These are phyloP conservation scores for Aspergillus pseudoglaucus DNA, from an alignment of 2,329 filamentous ascomycete species.

Conservation along the genomic window DNA sequence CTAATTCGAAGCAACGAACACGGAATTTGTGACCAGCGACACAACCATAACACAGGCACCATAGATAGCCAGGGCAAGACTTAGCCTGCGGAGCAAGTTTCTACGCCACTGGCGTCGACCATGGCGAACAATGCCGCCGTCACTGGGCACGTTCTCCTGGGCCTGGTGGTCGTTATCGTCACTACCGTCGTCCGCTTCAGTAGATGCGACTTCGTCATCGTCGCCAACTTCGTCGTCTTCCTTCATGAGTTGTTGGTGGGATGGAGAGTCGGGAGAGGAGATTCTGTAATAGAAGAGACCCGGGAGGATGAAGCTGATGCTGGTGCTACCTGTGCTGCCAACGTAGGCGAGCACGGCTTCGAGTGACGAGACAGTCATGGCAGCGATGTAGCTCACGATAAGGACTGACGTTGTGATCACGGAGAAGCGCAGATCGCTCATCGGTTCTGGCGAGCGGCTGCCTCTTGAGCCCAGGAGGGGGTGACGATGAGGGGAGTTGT, in stretches of 20 bases:
- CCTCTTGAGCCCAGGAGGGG: slow-evolving; percentile 34
- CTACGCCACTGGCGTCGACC: slow-evolving; percentile 59
- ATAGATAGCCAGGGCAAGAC: slow-evolving; percentile 72
- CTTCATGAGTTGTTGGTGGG: slow-evolving; percentile 81
- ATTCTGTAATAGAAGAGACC: slow-evolving; percentile 99
- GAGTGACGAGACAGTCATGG: slow-evolving; percentile 83
- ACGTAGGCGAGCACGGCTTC: slow-evolving; percentile 93
- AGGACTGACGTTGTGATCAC: slow-evolving; percentile 82
- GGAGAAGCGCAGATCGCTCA: slow-evolving; percentile 84
- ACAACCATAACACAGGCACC: slow-evolving; percentile 83
- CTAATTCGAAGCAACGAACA: slow-evolving; percentile 64
- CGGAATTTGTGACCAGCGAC: slow-evolving; percentile 77
- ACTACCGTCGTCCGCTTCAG: slow-evolving; percentile 19
- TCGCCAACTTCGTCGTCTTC: slow-evolving; percentile 71
- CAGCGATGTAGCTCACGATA: slow-evolving; percentile 74
- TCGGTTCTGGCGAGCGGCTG: slow-evolving; percentile 50
- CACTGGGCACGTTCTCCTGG: slow-evolving; percentile 35
- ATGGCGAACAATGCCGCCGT: slow-evolving; percentile 55
- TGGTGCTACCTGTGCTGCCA: slow-evolving; percentile 86
- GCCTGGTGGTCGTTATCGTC: slow-evolving; percentile 28
- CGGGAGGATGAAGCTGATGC: slow-evolving; percentile 93
- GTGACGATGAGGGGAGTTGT: slow-evolving; percentile 38
- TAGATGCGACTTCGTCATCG: slow-evolving; percentile 43
- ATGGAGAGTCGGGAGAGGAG: slow-evolving; percentile 75
- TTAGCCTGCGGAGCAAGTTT: slow-evolving; percentile 61